A percentile compares a stretch with the other conserved stretches of the same genome.
Conservation (phyloP, 345 rosid species). For the Euclidium syriacum region DNA sequence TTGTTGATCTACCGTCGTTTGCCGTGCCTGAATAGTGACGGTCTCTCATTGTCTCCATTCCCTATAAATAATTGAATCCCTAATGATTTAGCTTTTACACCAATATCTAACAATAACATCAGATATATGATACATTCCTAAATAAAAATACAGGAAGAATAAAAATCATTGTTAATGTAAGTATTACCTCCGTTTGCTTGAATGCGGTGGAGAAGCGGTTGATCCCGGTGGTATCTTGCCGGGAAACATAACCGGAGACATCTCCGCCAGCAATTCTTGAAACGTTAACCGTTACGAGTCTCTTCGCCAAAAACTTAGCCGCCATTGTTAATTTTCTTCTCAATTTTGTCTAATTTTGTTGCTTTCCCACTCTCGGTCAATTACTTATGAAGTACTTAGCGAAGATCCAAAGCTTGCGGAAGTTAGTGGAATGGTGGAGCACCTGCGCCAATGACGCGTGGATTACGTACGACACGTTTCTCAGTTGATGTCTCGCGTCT, state of each 20-base stretch:
- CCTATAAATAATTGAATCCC: not conserved
- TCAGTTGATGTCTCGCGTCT: not conserved
- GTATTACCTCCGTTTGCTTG: slow-evolving; percentile 12
- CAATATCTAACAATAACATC: not conserved
- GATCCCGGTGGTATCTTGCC: not conserved
- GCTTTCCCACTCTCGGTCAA: slow-evolving; percentile 5
- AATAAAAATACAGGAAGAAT: too few species aligned
- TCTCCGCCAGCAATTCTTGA: slow-evolving; percentile 9
- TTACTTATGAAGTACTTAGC: slow-evolving; percentile 18
- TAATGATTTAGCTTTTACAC: not conserved
- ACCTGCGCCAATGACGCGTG: slow-evolving; percentile 11
- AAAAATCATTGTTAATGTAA: not conserved
- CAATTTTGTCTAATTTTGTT: not conserved
- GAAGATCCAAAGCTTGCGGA: slow-evolving; percentile 25
- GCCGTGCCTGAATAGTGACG: not conserved
- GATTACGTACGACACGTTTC: slow-evolving; percentile 14
- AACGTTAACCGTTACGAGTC: slow-evolving; percentile 3
- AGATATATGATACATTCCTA: too few species aligned
- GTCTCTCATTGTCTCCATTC: slow-evolving; percentile 4
- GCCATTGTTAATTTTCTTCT: not conserved
- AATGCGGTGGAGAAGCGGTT: slow-evolving; percentile 23
- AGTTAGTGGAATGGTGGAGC: not conserved
- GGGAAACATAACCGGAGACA: slow-evolving; percentile 22
- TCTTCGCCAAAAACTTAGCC: slow-evolving; percentile 15
- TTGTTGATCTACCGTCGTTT: slow-evolving; percentile 18